Base-by-base conservation (phyloP, 2,329 filamentous ascomycete genomes). In the Fusarium coffeatum region DNA sequence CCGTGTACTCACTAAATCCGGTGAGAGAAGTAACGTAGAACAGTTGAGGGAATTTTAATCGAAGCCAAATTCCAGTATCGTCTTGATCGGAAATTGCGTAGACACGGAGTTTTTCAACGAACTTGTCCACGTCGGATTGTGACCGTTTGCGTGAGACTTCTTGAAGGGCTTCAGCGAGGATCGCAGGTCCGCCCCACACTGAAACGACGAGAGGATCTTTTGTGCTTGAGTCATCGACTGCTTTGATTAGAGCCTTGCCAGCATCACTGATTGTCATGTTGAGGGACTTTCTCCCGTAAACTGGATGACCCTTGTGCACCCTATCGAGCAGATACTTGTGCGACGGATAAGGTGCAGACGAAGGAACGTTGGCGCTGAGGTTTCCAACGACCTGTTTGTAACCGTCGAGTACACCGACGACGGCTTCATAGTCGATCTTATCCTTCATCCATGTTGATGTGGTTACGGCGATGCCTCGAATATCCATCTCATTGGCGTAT, bases 41-140 rank as follows among this genome's bases (percentile, higher is more conserved):
- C 1, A 89, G 72, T 9, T 85, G 82, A 0, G 87, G 86, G 55
- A 83, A 89, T 2, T 80, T 82, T 23, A 78, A 74, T 4, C 87
- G 83, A 25, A 89, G 84, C 86, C 86, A 89, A 0, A 82, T 75
- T 0, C 85, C 86, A 0, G 84, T 83, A 54, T 89, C 83, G 51
- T 89, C 87, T 64, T 89, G 87, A 66, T 89, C 87, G 4, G 85
- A 88, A 55, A 89, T 88, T 15, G 86, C 78, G 68, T 87, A 87
- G 10, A 87, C 80, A 2, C 85, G 79, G 1, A 88, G 71, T 55
- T 83, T 83, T 1, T 76, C 66, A 0, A 80, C 76, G 11, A 87
- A 78, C 0, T 55, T 60, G 0, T 76, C 72, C 0, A 80, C 74
- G 0, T 83, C 80, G 41, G n/a, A 71, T 58, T 28, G 70, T 42